These are phyloP conservation scores for Sanchytrium tribonematis DNA, from an alignment of 371 early-diverging fungal genomes.

Conservation along the genomic window DNA sequence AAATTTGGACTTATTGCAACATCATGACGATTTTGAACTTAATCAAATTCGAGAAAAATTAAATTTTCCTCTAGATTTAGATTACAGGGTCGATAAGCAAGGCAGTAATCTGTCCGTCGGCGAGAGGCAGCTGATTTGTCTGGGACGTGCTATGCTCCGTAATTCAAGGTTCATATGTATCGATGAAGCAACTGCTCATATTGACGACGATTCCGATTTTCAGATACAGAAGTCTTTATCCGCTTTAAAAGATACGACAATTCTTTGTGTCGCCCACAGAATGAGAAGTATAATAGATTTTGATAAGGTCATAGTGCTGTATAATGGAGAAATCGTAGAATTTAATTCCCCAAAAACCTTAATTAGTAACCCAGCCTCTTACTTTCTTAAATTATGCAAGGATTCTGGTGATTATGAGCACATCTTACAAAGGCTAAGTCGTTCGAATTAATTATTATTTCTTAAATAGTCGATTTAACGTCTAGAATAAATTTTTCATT, in stretches of 20 bases:
- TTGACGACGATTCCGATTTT: slow-evolving; percentile 33
- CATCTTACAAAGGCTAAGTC: too few relatives aligned
- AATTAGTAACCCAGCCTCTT: not conserved
- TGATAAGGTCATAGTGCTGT: slow-evolving; percentile 22
- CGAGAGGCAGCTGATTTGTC: slow-evolving; percentile 22
- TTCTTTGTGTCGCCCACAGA: slow-evolving; percentile 17
- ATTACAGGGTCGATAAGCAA: not conserved
- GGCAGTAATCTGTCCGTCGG: slow-evolving; percentile 9
- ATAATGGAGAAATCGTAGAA: slow-evolving; percentile 23
- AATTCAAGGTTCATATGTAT: slow-evolving; percentile 19
- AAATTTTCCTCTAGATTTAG: not conserved
- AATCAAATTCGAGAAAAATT: slow-evolving; percentile 24
- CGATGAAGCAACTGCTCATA: slow-evolving; percentile 23
- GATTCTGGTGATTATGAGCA: not conserved
- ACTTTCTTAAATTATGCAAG: not conserved
- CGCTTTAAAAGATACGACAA: slow-evolving; percentile 31
- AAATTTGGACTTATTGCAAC: slow-evolving; percentile 35
- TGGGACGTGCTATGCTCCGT: slow-evolving; percentile 21
- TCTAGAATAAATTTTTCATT: too few relatives aligned
- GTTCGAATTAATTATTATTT: too few relatives aligned
- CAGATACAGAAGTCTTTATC: slow-evolving; percentile 48
- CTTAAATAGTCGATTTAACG: too few relatives aligned
- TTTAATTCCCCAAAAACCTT: slow-evolving; percentile 25
- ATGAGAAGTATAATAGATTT: slow-evolving; percentile 13
- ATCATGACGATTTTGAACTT: slow-evolving; percentile 13